Conservation (phyloP, 2,329 filamentous ascomycete species). For the Penicillium italicum region DNA sequence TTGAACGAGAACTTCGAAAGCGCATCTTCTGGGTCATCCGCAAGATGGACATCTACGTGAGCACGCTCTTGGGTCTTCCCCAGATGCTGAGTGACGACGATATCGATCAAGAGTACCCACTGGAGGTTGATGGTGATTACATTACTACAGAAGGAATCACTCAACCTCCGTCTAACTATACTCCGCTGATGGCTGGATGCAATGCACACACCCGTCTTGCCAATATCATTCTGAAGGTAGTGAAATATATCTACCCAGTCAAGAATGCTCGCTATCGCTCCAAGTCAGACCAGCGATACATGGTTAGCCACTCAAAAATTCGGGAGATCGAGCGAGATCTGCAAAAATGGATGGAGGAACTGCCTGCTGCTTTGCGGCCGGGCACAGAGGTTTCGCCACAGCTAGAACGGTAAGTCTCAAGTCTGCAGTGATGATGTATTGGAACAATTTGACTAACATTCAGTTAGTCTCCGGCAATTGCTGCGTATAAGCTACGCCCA, state of each 20-base stretch:
- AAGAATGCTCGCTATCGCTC: slow-evolving; percentile 47
- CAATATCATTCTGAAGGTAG: slow-evolving; percentile 58
- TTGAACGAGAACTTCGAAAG: slow-evolving; percentile 70
- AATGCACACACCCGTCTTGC: slow-evolving; percentile 60
- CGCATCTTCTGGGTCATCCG: slow-evolving; percentile 55
- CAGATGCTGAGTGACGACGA: slow-evolving; percentile 50
- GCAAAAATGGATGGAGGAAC: slow-evolving; percentile 59
- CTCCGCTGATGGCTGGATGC: slow-evolving; percentile 57
- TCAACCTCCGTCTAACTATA: slow-evolving; percentile 53
- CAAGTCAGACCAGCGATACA: slow-evolving; percentile 54
- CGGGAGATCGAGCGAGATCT: slow-evolving; percentile 62
- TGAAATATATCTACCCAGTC: slow-evolving; percentile 62
- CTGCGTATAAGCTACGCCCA: slow-evolving; percentile 62
- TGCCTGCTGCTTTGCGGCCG: slow-evolving; percentile 75
- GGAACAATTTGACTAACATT: slow-evolving; percentile 2
- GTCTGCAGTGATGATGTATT: not conserved
- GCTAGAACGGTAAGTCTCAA: slow-evolving; percentile 63
- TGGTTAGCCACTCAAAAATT: slow-evolving; percentile 62
- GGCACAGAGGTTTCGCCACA: slow-evolving; percentile 72
- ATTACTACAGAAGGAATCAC: slow-evolving; percentile 46
- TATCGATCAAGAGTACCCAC: slow-evolving; percentile 49
- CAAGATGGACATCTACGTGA: slow-evolving; percentile 52
- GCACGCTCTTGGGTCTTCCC: slow-evolving; percentile 48
- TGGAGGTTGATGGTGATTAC: slow-evolving; percentile 47
- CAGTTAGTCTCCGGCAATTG: slow-evolving; percentile 51